A percentile compares a stretch with the other conserved stretches of the same genome.
These are phyloP conservation scores for Brasilioporus rufonigricans DNA, from an alignment of 768 basidiomycete genomes.

Conservation along the genomic window DNA sequence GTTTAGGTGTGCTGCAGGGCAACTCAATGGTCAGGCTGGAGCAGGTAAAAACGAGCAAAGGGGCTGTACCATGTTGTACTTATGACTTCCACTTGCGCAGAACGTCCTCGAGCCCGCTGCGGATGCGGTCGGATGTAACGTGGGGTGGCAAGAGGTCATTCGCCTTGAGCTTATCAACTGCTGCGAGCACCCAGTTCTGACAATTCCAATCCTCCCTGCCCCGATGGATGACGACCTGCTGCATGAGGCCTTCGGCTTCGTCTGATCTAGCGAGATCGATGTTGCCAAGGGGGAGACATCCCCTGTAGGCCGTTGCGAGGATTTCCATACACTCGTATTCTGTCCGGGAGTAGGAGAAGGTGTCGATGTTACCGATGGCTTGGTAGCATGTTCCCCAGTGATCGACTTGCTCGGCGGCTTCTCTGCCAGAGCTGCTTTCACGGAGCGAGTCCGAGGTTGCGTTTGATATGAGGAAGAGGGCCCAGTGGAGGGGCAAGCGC, in stretches of 20 bases:
- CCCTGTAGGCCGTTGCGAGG: conserved; percentile 27
- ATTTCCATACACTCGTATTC: conserved; percentile 33
- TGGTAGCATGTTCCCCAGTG: conserved; percentile 33
- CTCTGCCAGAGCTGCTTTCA: conserved; percentile 21
- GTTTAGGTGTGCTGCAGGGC: background rate
- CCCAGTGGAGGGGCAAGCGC: conserved; percentile 29
- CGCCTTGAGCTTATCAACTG: conserved; percentile 24
- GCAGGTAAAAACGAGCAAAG: background rate
- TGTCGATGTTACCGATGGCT: conserved; percentile 29
- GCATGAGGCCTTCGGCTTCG: conserved; percentile 20
- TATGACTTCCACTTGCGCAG: conserved; percentile 24
- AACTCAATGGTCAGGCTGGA: conserved; percentile 2
- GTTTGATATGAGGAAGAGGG: conserved; percentile 28
- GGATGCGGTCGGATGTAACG: conserved; percentile 20
- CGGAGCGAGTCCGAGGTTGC: conserved; percentile 21
- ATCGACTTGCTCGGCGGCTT: conserved; percentile 23
- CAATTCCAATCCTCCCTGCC: conserved; percentile 32
- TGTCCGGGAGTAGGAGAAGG: conserved; percentile 24
- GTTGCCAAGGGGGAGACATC: conserved; percentile 27
- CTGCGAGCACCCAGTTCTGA: conserved; percentile 29
- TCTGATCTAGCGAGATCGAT: conserved; percentile 13
- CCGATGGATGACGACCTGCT: conserved; percentile 24
- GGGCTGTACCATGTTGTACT: background rate
- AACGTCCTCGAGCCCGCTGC: conserved; percentile 22
- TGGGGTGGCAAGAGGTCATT: conserved; percentile 14